Percentiles rank a stretch among this genome's conserved stretches.
Evolutionary conservation across 2,329 filamentous ascomycete genomes (phyloP).

Genomic region (Cryphonectria japonica): DNA sequence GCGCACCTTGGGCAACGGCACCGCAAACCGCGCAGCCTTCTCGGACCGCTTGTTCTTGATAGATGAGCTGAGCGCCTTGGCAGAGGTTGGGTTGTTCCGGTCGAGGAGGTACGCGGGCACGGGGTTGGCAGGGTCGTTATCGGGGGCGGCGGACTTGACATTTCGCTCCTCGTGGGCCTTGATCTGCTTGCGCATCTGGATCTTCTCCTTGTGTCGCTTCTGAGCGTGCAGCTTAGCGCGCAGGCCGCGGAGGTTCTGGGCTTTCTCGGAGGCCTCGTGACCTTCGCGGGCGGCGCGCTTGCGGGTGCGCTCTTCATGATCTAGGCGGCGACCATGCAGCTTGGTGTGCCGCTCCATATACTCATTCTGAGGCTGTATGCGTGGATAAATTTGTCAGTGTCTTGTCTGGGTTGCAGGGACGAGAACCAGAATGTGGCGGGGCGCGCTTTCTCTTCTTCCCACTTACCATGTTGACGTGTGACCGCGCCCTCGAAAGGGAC

Average conservation of each 20-base stretch:
- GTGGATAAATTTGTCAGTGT: conserved; percentile 25
- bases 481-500: conserved; percentile 27
- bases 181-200: conserved; percentile 95
- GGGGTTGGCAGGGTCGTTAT: conserved; percentile 78
- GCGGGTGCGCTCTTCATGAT: conserved; percentile 85
- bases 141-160: conserved; percentile 80
- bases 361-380: conserved; percentile 76
- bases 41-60: conserved; percentile 96
- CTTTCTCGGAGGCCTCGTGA: conserved; percentile 85
- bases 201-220: conserved; percentile 96
- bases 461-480: conserved; percentile 25
- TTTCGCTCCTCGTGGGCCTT: conserved; percentile 95
- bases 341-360: conserved; percentile 81
- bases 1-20: conserved; percentile 91
- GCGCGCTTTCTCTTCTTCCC: background rate
- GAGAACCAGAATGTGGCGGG: conserved; percentile 17
- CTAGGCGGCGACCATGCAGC: conserved; percentile 51
- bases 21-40: conserved; percentile 90
- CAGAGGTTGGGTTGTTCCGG: conserved; percentile 56
- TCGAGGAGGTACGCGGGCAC: conserved; percentile 94
- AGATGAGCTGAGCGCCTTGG: conserved; percentile 61
- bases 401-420: conserved; percentile 33
- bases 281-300: conserved; percentile 88
- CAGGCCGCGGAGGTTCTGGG: conserved; percentile 90
- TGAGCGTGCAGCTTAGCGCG: conserved; percentile 92